Evolutionary conservation across 2,329 filamentous ascomycete species (phyloP).

Genomic region (Aspergillus quadricinctus): DNA sequence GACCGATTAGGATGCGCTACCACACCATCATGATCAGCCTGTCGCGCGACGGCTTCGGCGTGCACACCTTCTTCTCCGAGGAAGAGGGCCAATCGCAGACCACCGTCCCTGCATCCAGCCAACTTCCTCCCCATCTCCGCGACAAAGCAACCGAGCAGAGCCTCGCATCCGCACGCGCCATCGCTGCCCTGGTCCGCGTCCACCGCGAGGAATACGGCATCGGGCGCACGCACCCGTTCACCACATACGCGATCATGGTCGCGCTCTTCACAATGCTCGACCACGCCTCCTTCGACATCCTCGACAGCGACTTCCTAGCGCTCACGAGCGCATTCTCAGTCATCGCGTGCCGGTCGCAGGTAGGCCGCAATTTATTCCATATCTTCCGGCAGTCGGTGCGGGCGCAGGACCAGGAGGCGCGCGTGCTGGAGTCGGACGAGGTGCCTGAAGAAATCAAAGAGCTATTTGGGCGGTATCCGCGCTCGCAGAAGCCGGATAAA

Average conservation of each 20-base stretch:
- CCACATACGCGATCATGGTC: slow-evolving; percentile 24
- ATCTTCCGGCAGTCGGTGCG: slow-evolving; percentile 23
- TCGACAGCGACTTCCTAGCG: slow-evolving; percentile 22
- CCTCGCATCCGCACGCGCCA: slow-evolving; percentile 17
- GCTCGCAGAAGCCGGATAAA: neutral
- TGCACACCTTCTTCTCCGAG: neutral
- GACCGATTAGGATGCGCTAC: slow-evolving; percentile 21
- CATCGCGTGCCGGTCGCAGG: slow-evolving; percentile 20
- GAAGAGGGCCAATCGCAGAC: neutral
- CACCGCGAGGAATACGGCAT: slow-evolving; percentile 23
- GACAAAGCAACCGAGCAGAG: slow-evolving; percentile 7
- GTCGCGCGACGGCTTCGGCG: slow-evolving; percentile 16
- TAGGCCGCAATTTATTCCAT: slow-evolving; percentile 21
- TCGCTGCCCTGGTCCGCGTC: slow-evolving; percentile 17
- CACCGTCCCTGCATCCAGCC: neutral
- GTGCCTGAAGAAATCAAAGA: slow-evolving; percentile 15
- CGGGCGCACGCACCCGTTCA: slow-evolving; percentile 22
- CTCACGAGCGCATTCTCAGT: slow-evolving; percentile 22
- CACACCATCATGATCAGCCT: slow-evolving; percentile 23
- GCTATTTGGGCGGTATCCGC: slow-evolving; percentile 9
- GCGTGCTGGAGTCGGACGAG: slow-evolving; percentile 4
- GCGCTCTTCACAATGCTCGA: slow-evolving; percentile 23
- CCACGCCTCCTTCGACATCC: slow-evolving; percentile 15
- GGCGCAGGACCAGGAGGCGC: slow-evolving; percentile 12
- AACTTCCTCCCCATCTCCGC: neutral